phyloP scores from a whole-genome alignment of 192 early-diverging fungal genomes.

The Coemansia sp. region DNA sequence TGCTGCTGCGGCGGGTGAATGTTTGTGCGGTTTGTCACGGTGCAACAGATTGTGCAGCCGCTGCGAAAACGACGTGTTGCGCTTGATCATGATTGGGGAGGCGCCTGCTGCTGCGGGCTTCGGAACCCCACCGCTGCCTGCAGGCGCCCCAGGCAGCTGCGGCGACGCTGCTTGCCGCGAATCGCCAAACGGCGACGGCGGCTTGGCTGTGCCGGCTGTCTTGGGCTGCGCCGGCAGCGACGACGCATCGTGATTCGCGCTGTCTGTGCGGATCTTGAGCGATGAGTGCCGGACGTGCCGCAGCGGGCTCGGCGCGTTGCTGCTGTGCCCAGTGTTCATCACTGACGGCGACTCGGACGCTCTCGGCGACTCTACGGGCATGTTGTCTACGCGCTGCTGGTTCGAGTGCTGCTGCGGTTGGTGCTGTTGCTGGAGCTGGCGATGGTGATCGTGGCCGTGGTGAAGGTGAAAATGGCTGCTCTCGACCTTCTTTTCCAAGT shows the following conservation, averaged over 20 bases:
- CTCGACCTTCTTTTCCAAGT: conserved; percentile 26
- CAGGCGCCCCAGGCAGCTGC: background rate
- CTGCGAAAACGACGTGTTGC: conserved; percentile 51
- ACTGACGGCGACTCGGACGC: background rate
- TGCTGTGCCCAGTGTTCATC: background rate
- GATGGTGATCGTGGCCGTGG: conserved; percentile 18
- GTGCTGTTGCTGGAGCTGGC: conserved; percentile 6
- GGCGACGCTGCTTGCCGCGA: background rate
- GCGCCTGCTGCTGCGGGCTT: conserved; percentile 4
- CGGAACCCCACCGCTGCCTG: background rate
- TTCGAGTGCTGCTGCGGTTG: background rate
- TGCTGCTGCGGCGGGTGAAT: conserved; percentile 1
- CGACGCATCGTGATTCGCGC: conserved; percentile 19
- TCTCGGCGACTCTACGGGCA: background rate
- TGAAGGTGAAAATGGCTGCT: conserved; percentile 15
- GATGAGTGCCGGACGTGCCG: conserved; percentile 26
- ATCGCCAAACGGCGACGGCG: conserved; percentile 19
- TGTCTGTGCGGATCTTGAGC: conserved; percentile 37
- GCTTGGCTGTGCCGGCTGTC: conserved; percentile 27
- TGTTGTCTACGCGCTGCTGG: background rate
- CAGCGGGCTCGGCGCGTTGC: background rate
- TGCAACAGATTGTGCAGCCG: conserved; percentile 51
- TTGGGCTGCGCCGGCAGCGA: conserved; percentile 33
- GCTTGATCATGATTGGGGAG: conserved; percentile 47
- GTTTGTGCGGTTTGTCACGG: conserved; percentile 39